These are phyloP conservation scores for Pseudogymnoascus sp. DNA, from an alignment of 2,329 filamentous ascomycete species.

Conservation along the genomic window DNA sequence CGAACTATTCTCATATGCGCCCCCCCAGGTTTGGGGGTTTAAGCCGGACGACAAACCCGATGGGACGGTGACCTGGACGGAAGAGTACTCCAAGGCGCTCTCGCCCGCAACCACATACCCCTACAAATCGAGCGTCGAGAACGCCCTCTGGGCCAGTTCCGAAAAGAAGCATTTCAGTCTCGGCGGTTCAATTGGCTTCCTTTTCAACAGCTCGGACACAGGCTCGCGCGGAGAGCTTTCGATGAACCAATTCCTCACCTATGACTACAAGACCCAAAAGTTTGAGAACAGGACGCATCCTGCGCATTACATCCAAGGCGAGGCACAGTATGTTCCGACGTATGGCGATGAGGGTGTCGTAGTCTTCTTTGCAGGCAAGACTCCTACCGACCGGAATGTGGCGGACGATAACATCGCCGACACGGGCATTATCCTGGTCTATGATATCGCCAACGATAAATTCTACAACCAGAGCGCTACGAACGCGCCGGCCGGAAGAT, in stretches of 20 bases:
- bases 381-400: constrained; percentile 1
- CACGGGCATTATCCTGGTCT: constrained; percentile 11
- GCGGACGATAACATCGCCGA: not conserved
- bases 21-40: not conserved
- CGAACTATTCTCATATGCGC: not conserved
- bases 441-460: constrained; percentile 13
- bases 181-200: not conserved
- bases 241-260: constrained; percentile 1
- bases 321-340: constrained; percentile 12
- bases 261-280: not conserved
- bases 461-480: constrained; percentile 14
- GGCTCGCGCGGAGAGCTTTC: not conserved
- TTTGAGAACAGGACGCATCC: constrained; percentile 10
- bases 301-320: constrained; percentile 8
- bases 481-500: constrained; percentile 8
- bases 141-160: not conserved
- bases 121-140: not conserved
- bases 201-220: not conserved
- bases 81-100: not conserved
- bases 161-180: constrained; percentile 4
- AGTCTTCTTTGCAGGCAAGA: constrained; percentile 13
- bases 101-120: not conserved
- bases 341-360: constrained; percentile 15
- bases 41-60: not conserved
- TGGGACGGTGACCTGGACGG: not conserved